phyloP scores from a whole-genome alignment of 768 basidiomycete genomes.

The Sporobolomyces roseus region DNA sequence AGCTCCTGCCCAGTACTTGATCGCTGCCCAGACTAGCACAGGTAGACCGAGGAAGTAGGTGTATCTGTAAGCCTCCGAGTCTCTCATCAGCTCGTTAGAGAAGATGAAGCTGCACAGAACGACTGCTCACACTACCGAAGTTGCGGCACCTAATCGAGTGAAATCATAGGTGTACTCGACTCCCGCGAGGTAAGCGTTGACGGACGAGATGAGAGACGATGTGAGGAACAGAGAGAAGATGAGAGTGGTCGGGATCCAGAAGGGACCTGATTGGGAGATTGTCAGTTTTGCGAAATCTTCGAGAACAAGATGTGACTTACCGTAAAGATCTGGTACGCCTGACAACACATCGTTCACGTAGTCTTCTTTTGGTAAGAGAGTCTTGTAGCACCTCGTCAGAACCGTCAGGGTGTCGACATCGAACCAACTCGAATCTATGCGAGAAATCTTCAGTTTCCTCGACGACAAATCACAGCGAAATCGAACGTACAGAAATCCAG shows the following conservation, averaged over 20 bases:
- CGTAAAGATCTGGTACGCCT: conserved; percentile 39
- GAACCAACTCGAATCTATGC: conserved; percentile 68
- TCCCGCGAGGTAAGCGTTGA: conserved; percentile 76
- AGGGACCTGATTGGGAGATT: conserved; percentile 62
- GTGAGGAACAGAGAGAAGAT: conserved; percentile 89
- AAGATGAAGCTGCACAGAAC: not conserved
- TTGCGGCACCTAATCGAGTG: conserved; percentile 72
- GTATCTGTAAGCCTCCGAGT: conserved; percentile 53
- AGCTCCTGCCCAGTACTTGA: conserved; percentile 74
- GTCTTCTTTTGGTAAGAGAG: conserved; percentile 44
- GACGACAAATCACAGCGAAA: not conserved
- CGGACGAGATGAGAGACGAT: conserved; percentile 83
- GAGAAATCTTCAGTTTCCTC: not conserved
- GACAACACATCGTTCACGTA: conserved; percentile 37
- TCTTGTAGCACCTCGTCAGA: conserved; percentile 43
- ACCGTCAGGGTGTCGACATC: conserved; percentile 61
- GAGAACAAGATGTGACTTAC: not conserved
- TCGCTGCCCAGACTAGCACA: conserved; percentile 71
- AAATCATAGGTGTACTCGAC: conserved; percentile 75
- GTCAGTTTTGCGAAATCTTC: not conserved
- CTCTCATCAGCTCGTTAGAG: not conserved
- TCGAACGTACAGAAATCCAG: conserved; percentile 34
- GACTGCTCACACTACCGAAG: conserved; percentile 59
- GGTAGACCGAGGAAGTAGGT: conserved; percentile 80
- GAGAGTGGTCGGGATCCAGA: conserved; percentile 95